Evolutionary conservation across 1,284 basidiomycete species (phyloP).

Genomic region (Boletus smithii): DNA sequence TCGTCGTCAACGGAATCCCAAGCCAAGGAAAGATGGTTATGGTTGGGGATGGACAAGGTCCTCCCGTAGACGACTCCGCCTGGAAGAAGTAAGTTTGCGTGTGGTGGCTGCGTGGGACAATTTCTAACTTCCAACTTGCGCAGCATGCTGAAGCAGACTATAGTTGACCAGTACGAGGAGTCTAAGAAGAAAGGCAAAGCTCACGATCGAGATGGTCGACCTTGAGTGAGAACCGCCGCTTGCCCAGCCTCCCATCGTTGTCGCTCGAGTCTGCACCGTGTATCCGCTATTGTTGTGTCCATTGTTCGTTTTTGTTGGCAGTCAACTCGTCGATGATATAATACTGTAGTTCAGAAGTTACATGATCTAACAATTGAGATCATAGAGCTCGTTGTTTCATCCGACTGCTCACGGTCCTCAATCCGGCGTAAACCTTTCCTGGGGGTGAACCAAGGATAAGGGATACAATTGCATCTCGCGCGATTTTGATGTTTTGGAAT

Average conservation of each 20-base stretch:
- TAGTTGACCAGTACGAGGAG: constrained; percentile 51
- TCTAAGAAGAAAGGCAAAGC: constrained; percentile 33
- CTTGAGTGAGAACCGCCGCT: constrained; percentile 1
- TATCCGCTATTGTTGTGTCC: constrained; percentile 2
- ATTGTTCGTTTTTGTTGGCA: constrained; percentile 1
- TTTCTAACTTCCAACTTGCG: constrained; percentile 13
- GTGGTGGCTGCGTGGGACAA: constrained; percentile 22
- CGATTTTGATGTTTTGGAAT: constrained; percentile 97
- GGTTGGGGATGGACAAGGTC: constrained; percentile 63
- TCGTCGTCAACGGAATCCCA: constrained; percentile 68
- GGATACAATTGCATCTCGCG: constrained; percentile 92
- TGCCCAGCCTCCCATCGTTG: background rate
- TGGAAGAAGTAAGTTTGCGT: constrained; percentile 49
- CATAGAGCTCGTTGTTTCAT: constrained; percentile 86
- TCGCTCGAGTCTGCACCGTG: background rate
- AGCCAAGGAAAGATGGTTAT: constrained; percentile 64
- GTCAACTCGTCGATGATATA: constrained; percentile 13
- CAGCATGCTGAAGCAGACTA: constrained; percentile 44
- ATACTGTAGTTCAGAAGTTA: constrained; percentile 5
- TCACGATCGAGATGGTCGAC: constrained; percentile 7
- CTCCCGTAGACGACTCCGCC: constrained; percentile 54
- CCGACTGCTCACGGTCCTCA: constrained; percentile 87
- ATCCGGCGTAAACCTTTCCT: constrained; percentile 91
- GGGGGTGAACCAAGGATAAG: constrained; percentile 94
- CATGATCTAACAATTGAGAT: constrained; percentile 9